These are phyloP conservation scores for Pterocarpus macrocarpus DNA, from an alignment of 306 rosid species.

Conservation along the genomic window DNA sequence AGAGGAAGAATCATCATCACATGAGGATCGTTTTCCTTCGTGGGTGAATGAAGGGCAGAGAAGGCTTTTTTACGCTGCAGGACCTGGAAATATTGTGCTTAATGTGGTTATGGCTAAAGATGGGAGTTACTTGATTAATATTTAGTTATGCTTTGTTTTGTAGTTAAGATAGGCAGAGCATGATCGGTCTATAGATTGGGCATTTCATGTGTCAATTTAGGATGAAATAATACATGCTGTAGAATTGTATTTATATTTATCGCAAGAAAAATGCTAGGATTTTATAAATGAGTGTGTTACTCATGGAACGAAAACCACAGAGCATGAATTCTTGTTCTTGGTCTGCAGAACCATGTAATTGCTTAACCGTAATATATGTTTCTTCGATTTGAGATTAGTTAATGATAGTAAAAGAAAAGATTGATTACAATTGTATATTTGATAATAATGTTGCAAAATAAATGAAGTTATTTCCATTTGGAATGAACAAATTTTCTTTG, in stretches of 20 bases:
- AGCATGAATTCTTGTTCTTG: neutral
- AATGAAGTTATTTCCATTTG: neutral
- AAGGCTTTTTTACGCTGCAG: slow-evolving; percentile 41
- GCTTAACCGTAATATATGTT: too few relatives aligned
- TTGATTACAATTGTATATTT: neutral
- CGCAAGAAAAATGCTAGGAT: neutral
- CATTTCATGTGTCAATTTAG: too few relatives aligned
- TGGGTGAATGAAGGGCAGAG: slow-evolving; percentile 56
- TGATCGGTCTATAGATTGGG: too few relatives aligned
- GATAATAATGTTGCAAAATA: neutral
- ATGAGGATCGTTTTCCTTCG: slow-evolving; percentile 39
- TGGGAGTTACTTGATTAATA: slow-evolving; percentile 38
- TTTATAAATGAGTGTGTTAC: neutral
- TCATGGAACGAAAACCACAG: neutral
- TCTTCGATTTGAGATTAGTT: neutral
- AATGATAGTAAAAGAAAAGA: too few relatives aligned
- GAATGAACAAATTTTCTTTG: neutral
- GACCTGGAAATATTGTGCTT: slow-evolving; percentile 28
- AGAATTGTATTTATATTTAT: too few relatives aligned
- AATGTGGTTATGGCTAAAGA: slow-evolving; percentile 73
- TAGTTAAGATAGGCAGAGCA: too few relatives aligned
- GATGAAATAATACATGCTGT: too few relatives aligned
- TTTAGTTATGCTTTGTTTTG: neutral
- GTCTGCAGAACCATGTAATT: neutral
- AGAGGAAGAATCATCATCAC: neutral